Evolutionary conservation across 164 flowering plant species (phyloP), one percentile per base, ranked within the genome.

Genomic region (Kingdonia uniflora): DNA sequence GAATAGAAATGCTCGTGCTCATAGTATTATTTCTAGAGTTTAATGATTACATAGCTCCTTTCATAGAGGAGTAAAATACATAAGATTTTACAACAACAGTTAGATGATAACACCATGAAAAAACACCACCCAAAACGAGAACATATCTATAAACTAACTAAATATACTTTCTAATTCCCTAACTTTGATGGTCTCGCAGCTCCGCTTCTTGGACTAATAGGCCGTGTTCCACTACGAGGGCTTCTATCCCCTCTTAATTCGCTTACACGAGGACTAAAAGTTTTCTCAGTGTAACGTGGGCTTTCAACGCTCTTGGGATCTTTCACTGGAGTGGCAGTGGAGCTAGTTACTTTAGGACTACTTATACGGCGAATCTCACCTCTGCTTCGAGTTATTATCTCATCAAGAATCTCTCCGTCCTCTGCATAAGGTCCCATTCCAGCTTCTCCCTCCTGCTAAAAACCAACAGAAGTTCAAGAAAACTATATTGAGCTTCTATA

Each of bases 291-390:
- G 35, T 58, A n/a, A 10, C 69, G 66, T 0, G 94, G 95, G 67
- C 95, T 91, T 16, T 71, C 74, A 26, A 69, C 26, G 56, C 62
- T 68, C 54, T 57, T 76, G 2, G 51, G 50, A 52, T 88, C 94
- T 64, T 72, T 66, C 22, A 56, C 57, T 24, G 96, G 96, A 1
- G 99, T 85, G 51, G 80, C 41, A 17, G 85, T 76, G 42, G 94
- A 77, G 64, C 99, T 94, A 52, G 85, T 81, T 52, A 94, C 60
- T 60, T 81, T 94, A 29, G 96, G 83, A 66, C 99, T 94, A 59
- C 67, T 48, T 0, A 60, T 65, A 13, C 60, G 87, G 62, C 82
- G 72, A 42, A 89, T 68, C 68, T 94, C 99, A 29, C 97, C 97
- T 1, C 99, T 74, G 72, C 96, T 87, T 71, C 97, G 75, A 11